A percentile compares a stretch with the other conserved stretches of the same genome.
These are phyloP conservation scores for Cicer arietinum DNA, from an alignment of 306 rosid species.

Conservation along the genomic window DNA sequence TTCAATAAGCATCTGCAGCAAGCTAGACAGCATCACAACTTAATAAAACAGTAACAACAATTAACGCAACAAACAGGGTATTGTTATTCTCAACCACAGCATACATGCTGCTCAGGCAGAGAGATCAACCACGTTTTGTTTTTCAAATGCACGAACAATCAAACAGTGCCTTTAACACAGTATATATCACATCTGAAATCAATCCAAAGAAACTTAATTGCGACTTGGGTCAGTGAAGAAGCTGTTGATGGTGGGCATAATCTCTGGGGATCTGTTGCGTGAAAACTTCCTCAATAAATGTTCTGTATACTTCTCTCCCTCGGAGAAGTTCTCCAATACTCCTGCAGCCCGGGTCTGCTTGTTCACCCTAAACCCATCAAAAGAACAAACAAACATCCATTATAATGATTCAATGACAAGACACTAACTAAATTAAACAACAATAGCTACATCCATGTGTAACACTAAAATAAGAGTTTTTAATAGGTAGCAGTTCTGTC, in stretches of 20 bases:
- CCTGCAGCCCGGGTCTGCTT: slow-evolving; percentile 89
- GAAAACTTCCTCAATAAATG: slow-evolving; percentile 70
- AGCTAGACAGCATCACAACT: not conserved
- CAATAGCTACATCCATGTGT: not conserved
- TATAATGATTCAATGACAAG: not conserved
- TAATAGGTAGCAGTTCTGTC: not conserved
- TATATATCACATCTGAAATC: slow-evolving; percentile 26
- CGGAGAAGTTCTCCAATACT: slow-evolving; percentile 76
- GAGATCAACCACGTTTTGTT: slow-evolving; percentile 39
- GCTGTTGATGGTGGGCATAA: slow-evolving; percentile 75
- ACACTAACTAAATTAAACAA: not conserved
- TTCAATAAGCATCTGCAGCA: slow-evolving; percentile 14
- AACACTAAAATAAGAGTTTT: not conserved
- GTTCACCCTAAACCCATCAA: slow-evolving; percentile 59
- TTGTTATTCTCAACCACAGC: slow-evolving; percentile 42
- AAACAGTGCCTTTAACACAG: not conserved
- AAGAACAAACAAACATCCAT: slow-evolving; percentile 18
- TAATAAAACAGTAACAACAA: slow-evolving; percentile 18
- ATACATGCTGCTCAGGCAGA: slow-evolving; percentile 29
- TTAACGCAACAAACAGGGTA: slow-evolving; percentile 35
- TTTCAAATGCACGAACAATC: slow-evolving; percentile 23
- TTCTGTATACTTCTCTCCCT: slow-evolving; percentile 82
- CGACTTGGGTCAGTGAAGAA: slow-evolving; percentile 74
- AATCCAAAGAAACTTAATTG: slow-evolving; percentile 52
- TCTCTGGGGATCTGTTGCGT: slow-evolving; percentile 75